These are phyloP conservation scores for Tuber microsphaerosporum DNA, from an alignment of 495 filamentous ascomycete species.

Conservation along the genomic window DNA sequence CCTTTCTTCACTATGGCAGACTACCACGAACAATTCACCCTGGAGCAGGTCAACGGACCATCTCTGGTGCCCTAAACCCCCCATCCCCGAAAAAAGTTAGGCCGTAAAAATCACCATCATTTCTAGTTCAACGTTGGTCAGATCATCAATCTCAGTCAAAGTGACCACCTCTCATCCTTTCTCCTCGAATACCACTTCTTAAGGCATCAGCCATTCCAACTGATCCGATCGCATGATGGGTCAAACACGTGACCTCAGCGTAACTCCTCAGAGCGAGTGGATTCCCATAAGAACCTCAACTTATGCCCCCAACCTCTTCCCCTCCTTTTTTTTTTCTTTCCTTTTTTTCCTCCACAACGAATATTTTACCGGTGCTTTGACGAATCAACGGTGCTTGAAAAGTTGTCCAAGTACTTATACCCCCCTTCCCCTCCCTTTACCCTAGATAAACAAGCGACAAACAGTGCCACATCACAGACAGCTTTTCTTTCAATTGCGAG, in stretches of 20 bases:
- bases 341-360: neutral
- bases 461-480: neutral
- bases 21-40: neutral
- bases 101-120: neutral
- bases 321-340: neutral
- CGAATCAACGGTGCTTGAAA: neutral
- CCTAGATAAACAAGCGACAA: neutral
- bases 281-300: neutral
- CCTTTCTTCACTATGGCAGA: neutral
- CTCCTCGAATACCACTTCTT: neutral
- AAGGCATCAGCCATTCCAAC: conserved; percentile 2
- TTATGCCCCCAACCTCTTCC: neutral
- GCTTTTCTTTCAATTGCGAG: neutral
- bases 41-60: neutral
- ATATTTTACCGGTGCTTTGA: neutral
- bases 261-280: neutral
- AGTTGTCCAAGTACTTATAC: neutral
- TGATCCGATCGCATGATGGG: neutral
- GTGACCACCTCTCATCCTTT: neutral
- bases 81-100: neutral
- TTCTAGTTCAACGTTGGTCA: neutral
- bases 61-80: neutral
- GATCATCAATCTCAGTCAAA: neutral
- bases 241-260: neutral
- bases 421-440: neutral